A percentile compares a stretch with the other conserved stretches of the same genome.
These are phyloP conservation scores for Neopestalotiopsis clavispora DNA, from an alignment of 2,329 filamentous ascomycete species.

Conservation along the genomic window DNA sequence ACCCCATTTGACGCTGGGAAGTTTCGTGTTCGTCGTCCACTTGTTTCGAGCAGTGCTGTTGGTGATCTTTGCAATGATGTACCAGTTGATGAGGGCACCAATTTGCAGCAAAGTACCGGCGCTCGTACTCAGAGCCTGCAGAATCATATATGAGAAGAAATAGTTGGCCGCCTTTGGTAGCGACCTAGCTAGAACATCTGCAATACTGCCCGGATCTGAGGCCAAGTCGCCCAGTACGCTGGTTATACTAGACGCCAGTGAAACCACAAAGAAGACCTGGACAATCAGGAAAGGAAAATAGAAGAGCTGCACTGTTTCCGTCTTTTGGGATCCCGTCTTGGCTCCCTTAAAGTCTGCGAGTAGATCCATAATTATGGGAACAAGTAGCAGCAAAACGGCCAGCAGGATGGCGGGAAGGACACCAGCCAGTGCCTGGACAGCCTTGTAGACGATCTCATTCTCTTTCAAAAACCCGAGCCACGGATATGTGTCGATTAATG, in stretches of 20 bases:
- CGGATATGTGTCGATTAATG: slow-evolving; percentile 65
- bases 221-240: slow-evolving; percentile 63
- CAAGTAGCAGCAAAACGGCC: slow-evolving; percentile 76
- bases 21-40: slow-evolving; percentile 80
- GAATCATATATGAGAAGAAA: slow-evolving; percentile 98
- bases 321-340: slow-evolving; percentile 79
- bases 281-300: slow-evolving; percentile 96
- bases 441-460: slow-evolving; percentile 63
- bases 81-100: slow-evolving; percentile 79
- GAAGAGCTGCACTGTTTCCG: slow-evolving; percentile 86
- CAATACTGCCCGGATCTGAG: slow-evolving; percentile 67
- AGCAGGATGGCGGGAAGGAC: slow-evolving; percentile 81
- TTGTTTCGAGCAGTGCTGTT: slow-evolving; percentile 85
- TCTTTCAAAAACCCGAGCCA: slow-evolving; percentile 75
- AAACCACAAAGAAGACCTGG: slow-evolving; percentile 92
- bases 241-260: slow-evolving; percentile 75
- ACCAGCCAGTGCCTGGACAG: slow-evolving; percentile 75
- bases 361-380: slow-evolving; percentile 79
- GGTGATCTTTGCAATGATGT: slow-evolving; percentile 76
- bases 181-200: slow-evolving; percentile 75
- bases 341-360: slow-evolving; percentile 77
- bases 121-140: slow-evolving; percentile 90
- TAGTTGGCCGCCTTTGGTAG: slow-evolving; percentile 91
- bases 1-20: slow-evolving; percentile 85
- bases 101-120: slow-evolving; percentile 88